Base-by-base conservation (phyloP, 2,329 filamentous ascomycete genomes). In the Thermoascus crustaceus region DNA sequence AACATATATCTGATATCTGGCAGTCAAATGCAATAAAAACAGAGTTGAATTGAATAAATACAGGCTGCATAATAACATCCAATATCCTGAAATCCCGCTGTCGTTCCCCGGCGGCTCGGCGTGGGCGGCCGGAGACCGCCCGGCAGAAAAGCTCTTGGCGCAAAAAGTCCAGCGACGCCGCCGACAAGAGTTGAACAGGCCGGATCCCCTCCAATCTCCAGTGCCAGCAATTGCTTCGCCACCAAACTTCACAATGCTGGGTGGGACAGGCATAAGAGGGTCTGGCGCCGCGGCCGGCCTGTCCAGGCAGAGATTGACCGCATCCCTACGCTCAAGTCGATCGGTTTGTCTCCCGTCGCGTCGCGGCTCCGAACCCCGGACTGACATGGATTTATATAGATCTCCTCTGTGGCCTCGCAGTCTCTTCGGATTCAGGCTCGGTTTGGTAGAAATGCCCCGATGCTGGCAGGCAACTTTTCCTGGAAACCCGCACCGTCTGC, bases 201-300 rank as follows among this genome's bases (percentile, higher is more conserved):
- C 6, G 25, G 25, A n/a, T n/a, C n/a, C n/a, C n/a, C 26, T 9
- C 18, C 26, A 29, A 29, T 17, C 11, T 29, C 25, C 17, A 16
- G 22, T 34, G 19, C 21, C 19, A 14, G 23, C n/a, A 26, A 38
- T 34, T 43, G 38, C 40, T 32, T 40, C 35, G 34, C 31, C 33
- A 30, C 42, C 40, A 22, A 36, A 16, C 32, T 38, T 45, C 35
- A 55, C 50, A 47, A 78, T 78, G 74, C 61, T 78, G 53, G 68
- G 70, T 52, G 69, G 70, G 46, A 68, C 67, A 67, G 69, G 71
- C 46, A 49, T 76, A 37, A 60, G 67, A 42, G 68, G 63, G 58
- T 62, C 67, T 39, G 56, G 58, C 51, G 63, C 65, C 35, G 59
- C 65, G 44, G 55, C 67, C 45, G 62, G 59, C 29, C 35, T 55